A percentile compares a stretch with the other conserved stretches of the same genome.
These are phyloP conservation scores for Elongisporangium undulatum DNA, from an alignment of 352 stramenopile genomes.

Conservation along the genomic window DNA sequence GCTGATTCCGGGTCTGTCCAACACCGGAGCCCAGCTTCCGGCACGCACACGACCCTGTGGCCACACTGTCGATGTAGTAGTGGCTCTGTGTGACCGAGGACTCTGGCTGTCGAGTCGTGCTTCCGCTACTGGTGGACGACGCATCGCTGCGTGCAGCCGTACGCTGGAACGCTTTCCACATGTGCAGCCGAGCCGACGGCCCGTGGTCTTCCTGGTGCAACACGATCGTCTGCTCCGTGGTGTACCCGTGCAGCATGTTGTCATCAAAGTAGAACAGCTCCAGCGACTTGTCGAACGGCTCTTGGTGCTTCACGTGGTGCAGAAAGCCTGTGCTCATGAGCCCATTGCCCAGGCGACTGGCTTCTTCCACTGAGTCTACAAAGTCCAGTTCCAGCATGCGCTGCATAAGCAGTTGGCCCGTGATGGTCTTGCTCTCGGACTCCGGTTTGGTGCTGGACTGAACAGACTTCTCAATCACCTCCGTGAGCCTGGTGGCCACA, in stretches of 20 bases:
- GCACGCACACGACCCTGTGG: constrained; percentile 34
- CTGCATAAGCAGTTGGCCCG: constrained; percentile 48
- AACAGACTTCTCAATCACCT: constrained; percentile 26
- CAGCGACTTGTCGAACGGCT: constrained; percentile 39
- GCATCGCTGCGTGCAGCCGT: neutral
- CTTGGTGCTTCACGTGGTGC: constrained; percentile 45
- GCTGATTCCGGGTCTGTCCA: constrained; percentile 16
- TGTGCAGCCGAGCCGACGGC: neutral
- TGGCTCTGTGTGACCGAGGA: neutral
- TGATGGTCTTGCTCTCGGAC: constrained; percentile 20
- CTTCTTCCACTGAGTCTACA: constrained; percentile 42
- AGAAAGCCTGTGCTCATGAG: constrained; percentile 66
- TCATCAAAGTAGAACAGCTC: constrained; percentile 55
- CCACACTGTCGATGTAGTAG: constrained; percentile 3
- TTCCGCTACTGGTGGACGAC: neutral
- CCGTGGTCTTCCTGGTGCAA: neutral
- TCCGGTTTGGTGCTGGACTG: constrained; percentile 18
- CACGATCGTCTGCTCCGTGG: neutral
- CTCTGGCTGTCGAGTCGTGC: neutral
- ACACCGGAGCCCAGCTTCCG: constrained; percentile 39
- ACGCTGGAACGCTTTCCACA: neutral
- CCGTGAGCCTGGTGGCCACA: constrained; percentile 26
- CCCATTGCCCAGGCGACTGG: constrained; percentile 46
- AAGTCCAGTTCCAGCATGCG: constrained; percentile 55
- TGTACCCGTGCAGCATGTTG: constrained; percentile 17